Evolutionary conservation across 768 basidiomycete species (phyloP).

Genomic region (Rubroboletus satanas): DNA sequence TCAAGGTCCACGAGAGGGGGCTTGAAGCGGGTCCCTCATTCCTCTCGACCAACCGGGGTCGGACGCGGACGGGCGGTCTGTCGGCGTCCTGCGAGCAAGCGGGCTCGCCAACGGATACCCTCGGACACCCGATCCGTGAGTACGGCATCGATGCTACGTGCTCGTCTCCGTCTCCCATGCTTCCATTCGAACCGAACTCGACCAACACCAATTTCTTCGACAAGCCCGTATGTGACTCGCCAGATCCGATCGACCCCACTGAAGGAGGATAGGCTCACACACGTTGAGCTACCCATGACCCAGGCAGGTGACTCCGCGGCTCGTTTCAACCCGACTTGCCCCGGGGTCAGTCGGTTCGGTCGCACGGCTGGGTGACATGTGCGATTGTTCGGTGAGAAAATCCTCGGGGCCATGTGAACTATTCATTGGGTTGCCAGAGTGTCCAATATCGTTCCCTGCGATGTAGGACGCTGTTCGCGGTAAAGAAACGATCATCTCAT

Average conservation of each 20-base stretch:
- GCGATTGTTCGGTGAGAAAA: background rate
- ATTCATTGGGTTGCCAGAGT: background rate
- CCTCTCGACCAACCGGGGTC: background rate
- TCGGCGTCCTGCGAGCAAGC: background rate
- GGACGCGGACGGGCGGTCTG: background rate
- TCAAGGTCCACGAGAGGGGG: conserved; percentile 17
- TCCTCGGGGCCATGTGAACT: background rate
- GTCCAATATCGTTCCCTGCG: background rate
- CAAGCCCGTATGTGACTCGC: conserved; percentile 22
- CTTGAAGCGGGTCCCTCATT: conserved; percentile 14
- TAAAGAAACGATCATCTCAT: background rate
- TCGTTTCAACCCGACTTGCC: background rate
- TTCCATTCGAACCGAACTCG: background rate
- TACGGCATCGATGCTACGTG: background rate
- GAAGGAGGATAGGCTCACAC: background rate
- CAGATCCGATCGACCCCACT: conserved; percentile 11
- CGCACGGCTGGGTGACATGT: background rate
- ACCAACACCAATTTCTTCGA: conserved; percentile 3
- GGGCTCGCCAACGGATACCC: background rate
- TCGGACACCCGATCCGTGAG: background rate
- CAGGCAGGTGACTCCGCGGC: background rate
- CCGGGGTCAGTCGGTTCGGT: background rate
- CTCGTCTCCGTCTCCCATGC: background rate
- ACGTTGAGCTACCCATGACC: background rate
- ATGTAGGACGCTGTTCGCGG: background rate